These are phyloP conservation scores for Zangia roseola DNA, from an alignment of 768 basidiomycete species.

Conservation along the genomic window DNA sequence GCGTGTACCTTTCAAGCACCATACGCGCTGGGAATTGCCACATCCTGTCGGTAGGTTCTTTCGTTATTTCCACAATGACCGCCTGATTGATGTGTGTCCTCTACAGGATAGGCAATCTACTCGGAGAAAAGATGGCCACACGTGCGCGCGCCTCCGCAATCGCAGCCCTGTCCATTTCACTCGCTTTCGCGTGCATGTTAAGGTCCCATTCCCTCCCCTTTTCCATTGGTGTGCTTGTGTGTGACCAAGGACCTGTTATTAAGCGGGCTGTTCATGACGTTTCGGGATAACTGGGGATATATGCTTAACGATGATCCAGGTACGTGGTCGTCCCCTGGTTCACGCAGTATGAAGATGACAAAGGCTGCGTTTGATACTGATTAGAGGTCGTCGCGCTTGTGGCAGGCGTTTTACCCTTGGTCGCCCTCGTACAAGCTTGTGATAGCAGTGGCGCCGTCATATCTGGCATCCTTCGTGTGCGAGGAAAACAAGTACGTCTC, in stretches of 20 bases:
- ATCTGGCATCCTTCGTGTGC: slow-evolving; percentile 76
- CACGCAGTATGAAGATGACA: not conserved
- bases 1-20: slow-evolving; percentile 83
- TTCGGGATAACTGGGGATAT: slow-evolving; percentile 67
- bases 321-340: slow-evolving; percentile 14
- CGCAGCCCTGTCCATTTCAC: slow-evolving; percentile 57
- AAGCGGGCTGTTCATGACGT: slow-evolving; percentile 54
- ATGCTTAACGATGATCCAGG: slow-evolving; percentile 71
- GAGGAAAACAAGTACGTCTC: slow-evolving; percentile 65
- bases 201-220: slow-evolving; percentile 42
- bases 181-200: slow-evolving; percentile 49
- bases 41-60: slow-evolving; percentile 69
- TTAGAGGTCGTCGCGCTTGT: slow-evolving; percentile 34
- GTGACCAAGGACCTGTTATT: not conserved
- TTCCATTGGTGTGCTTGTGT: not conserved
- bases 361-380: not conserved
- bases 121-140: slow-evolving; percentile 73
- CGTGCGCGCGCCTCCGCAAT: slow-evolving; percentile 71
- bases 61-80: not conserved
- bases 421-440: slow-evolving; percentile 79
- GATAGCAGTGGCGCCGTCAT: slow-evolving; percentile 74
- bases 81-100: not conserved
- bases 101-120: slow-evolving; percentile 77
- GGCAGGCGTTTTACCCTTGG: slow-evolving; percentile 66
- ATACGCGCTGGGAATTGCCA: slow-evolving; percentile 76